These are phyloP conservation scores for Patellifolia procumbens DNA, from an alignment of 179 eudicot genomes.

Conservation along the genomic window DNA sequence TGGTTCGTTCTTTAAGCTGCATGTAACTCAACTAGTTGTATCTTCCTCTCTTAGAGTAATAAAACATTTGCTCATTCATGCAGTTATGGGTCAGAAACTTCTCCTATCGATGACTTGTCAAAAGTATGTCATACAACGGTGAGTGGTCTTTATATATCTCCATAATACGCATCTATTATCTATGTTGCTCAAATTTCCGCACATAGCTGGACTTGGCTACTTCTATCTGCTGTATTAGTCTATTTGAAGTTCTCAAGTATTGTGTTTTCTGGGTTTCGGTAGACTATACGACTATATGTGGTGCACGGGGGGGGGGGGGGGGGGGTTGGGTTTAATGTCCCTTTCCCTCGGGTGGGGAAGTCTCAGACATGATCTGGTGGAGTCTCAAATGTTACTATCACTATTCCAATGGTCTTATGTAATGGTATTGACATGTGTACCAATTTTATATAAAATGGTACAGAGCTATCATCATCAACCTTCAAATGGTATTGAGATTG, in stretches of 20 bases:
- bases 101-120: constrained; percentile 70
- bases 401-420: too few species aligned
- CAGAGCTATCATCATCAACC: too few species aligned
- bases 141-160: constrained; percentile 30
- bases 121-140: constrained; percentile 86
- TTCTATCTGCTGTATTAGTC: too few species aligned
- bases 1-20: constrained; percentile 2
- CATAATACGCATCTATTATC: not conserved
- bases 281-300: not conserved
- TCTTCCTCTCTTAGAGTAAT: not conserved
- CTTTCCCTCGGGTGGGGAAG: not conserved
- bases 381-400: too few species aligned
- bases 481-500: too few species aligned
- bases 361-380: too few species aligned
- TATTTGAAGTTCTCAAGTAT: not conserved
- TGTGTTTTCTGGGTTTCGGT: not conserved
- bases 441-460: too few species aligned
- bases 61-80: constrained; percentile 26
- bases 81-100: constrained; percentile 84
- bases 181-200: not conserved
- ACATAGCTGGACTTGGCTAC: too few species aligned
- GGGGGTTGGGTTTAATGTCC: too few species aligned
- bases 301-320: not conserved
- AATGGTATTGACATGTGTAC: too few species aligned
- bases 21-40: not conserved